A percentile compares a stretch with the other conserved stretches of the same genome.
Conservation (phyloP, 371 early-diverging fungal species). For the Mortierella sp. region DNA sequence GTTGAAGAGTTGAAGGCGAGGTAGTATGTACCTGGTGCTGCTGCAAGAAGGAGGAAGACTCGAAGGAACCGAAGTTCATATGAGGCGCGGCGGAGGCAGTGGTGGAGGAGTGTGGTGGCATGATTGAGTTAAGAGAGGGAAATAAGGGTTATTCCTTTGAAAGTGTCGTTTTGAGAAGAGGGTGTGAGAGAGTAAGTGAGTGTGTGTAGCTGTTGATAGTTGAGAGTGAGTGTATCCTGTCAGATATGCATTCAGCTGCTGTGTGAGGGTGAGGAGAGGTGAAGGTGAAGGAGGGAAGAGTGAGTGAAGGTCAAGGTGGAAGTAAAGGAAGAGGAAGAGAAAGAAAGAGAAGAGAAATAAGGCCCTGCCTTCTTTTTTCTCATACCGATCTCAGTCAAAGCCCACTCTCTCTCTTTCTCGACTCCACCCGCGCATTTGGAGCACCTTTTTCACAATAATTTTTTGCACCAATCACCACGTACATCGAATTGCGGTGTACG, state of each 20-base stretch:
- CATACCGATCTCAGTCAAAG: slow-evolving; percentile 8
- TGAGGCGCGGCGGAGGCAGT: slow-evolving; percentile 15
- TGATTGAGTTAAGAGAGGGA: not conserved
- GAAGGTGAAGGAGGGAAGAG: not conserved
- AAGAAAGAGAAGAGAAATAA: slow-evolving; percentile 8
- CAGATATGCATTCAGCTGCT: slow-evolving; percentile 9
- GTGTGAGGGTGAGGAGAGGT: not conserved
- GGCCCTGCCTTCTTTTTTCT: not conserved
- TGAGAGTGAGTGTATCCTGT: not conserved
- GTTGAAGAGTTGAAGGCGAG: not conserved
- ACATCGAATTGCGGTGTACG: slow-evolving; percentile 1
- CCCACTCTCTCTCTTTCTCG: not conserved
- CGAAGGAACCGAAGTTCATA: slow-evolving; percentile 20
- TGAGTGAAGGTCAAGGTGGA: not conserved
- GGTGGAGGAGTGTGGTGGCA: slow-evolving; percentile 45
- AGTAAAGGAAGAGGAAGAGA: not conserved
- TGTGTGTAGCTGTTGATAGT: not conserved
- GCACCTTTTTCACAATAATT: not conserved
- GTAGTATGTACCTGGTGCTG: slow-evolving; percentile 34
- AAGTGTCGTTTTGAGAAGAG: not conserved
- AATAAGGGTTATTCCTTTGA: not conserved
- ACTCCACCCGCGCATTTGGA: slow-evolving; percentile 12
- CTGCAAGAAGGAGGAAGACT: slow-evolving; percentile 17
- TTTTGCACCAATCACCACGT: slow-evolving; percentile 35
- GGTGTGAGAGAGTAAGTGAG: not conserved